Evolutionary conservation across 2,329 filamentous ascomycete species (phyloP), one percentile per base, ranked within the genome.

Genomic region (Colletotrichum phormii): DNA sequence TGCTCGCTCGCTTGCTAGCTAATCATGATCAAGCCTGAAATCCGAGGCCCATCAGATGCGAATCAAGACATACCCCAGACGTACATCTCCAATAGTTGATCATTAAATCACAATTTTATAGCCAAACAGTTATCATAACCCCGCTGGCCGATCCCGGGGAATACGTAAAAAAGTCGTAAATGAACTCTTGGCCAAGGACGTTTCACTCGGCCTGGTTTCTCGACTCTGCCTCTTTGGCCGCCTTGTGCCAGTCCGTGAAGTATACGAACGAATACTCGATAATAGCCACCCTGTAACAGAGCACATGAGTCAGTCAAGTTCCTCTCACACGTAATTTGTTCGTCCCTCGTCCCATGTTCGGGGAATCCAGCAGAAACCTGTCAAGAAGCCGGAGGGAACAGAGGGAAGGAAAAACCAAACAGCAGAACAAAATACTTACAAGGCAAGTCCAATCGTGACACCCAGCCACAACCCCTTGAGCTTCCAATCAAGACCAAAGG

Each of bases 401-500:
- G 18, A 22, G 3, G 24, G 54, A 37, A 7, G 12, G 9, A 2
- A 18, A 35, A 35, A 51, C 26, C 42, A 22, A 53, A 51, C 7
- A 24, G 18, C 7, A 26, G 49, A 26, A 22, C 22, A 26, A n/a
- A 35, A 51, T 29, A 86, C 87, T 84, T 81, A 89, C 87, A 93
- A 81, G 5, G 86, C 82, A 15, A 97, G 84, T 1, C 94, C 95
- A 75, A 97, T 81, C 0, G 92, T 93, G 7, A 95, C 90, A 24
- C 94, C 94, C 13, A 87, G 85, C 96, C 96, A 98, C 22, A 98
- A 85, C 0, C 96, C 96, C 68, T 90, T 87, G 49, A 98, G 84
- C 59, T 91, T 90, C 95, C 93, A 97, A 24, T 87, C 87, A 4
- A 95, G 84, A 0, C 91, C 92, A 80, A 98, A 98, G 0, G 92